Base-by-base conservation (phyloP, 768 basidiomycete genomes). In the Auricularia sp. region DNA sequence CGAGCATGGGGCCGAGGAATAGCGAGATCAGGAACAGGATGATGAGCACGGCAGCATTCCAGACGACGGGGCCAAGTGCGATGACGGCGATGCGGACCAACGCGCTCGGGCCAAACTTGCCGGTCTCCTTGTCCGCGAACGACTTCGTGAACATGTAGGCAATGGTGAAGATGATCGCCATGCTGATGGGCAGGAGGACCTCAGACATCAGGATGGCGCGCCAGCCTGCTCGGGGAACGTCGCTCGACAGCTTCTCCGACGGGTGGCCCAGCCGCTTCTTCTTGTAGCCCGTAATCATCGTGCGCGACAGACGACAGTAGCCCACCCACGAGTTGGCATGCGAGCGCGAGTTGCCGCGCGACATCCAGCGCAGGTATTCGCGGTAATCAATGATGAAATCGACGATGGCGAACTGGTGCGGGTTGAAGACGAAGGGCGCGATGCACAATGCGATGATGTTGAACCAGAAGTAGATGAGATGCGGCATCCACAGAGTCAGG, bases 231-330 rank as follows among this genome's bases (percentile, higher is more conserved):
- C 96, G 87, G 21, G 97, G 96, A 42, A 94, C 89, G 73, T 98
- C 97, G 47, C 66, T 64, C 4, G 95, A 95, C 34, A 98, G 82
- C 76, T 97, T 98, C 77, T 98, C 96, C 0, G 95, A 98, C 1
- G 97, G 97, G 72, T 94, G 90, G 24, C 97, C 97, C 5, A 99
- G 85, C 69, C 86, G 86, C 83, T 98, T 98, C 81, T 91, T 92
- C 84, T 98, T 98, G 85, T 94, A 99, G n/a, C 97, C 97, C 18
- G 97, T 99, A 73, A 99, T 96, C 85, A 93, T 90, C 18, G 97
- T 99, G 62, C 97, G 83, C n/a, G 94, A 94, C 58, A 99, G 80
- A 63, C 97, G 92, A 75, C 97, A 99, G 76, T 98, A 99, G 0
- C 97, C 96, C 69, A 98, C 96, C 97, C 97, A 99, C 3, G 96